A percentile compares a stretch with the other conserved stretches of the same genome.
Conservation (phyloP, 1,284 basidiomycete species). For the Cryptococcus sp. region DNA sequence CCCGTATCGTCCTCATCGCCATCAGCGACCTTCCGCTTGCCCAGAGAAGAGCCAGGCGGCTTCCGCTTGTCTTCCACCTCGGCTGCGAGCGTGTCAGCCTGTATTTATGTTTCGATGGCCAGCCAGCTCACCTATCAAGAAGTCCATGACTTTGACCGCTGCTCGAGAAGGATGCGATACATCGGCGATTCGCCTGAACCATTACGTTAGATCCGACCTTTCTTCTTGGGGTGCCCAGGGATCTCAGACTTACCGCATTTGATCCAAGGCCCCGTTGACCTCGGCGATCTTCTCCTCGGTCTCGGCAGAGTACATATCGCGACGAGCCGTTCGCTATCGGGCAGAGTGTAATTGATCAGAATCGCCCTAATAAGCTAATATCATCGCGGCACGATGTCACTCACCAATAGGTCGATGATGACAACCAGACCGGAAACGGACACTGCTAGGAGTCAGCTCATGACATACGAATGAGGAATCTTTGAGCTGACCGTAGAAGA, state of each 20-base stretch:
- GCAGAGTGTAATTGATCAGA: neutral
- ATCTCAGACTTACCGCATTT: slow-evolving; percentile 40
- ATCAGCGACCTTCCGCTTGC: slow-evolving; percentile 46
- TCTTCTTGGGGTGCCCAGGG: neutral
- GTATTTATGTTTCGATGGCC: neutral
- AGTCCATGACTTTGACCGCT: slow-evolving; percentile 54
- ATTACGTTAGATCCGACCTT: slow-evolving; percentile 1
- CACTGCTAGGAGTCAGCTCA: slow-evolving; percentile 20
- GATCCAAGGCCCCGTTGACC: slow-evolving; percentile 46
- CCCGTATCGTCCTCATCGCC: slow-evolving; percentile 47
- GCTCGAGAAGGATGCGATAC: slow-evolving; percentile 52
- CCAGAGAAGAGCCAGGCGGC: slow-evolving; percentile 34
- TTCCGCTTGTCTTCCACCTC: slow-evolving; percentile 51
- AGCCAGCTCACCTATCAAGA: slow-evolving; percentile 39
- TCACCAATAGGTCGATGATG: slow-evolving; percentile 53
- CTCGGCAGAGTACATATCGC: slow-evolving; percentile 46
- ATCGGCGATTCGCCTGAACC: slow-evolving; percentile 40
- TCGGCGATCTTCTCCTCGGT: slow-evolving; percentile 50
- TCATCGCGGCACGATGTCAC: slow-evolving; percentile 1
- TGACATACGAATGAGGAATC: neutral
- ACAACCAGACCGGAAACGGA: slow-evolving; percentile 53
- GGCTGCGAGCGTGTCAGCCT: slow-evolving; percentile 21
- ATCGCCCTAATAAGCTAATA: neutral
- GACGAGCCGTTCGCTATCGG: slow-evolving; percentile 34
- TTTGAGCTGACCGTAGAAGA: slow-evolving; percentile 44